Base-by-base conservation (phyloP, 306 rosid species). In the Dalbergia cochinchinensis region DNA sequence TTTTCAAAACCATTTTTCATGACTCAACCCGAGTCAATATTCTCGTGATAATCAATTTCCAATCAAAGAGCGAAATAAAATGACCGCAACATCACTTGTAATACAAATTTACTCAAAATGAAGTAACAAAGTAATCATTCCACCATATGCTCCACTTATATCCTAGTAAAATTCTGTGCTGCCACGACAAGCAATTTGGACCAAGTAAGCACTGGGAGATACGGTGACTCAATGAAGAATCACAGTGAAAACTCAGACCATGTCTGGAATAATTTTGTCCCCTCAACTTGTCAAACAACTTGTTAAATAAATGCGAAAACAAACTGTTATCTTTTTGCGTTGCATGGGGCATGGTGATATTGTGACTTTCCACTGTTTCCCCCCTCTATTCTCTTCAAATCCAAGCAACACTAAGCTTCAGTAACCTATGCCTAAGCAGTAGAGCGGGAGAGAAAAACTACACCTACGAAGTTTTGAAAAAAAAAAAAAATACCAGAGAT, bases 381-480 rank as follows among this genome's bases (percentile, higher is more conserved):
- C 11, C 69, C 53, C 13, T 58, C 73, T 53, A 48, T 65, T 37
- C 68, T 80, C 85, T 84, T 69, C 64, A 69, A 61, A 41, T 69
- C 68, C 69, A 71, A 73, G 71, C 70, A 61, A 78, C 47, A 65
- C 68, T 57, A 69, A 61, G 54, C 79, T 71, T 80, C 44, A 63
- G 69, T 42, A 69, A 82, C 74, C 61, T 22, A 77, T 74, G 82
- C 72, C 73, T 74, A 82, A 50, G 60, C 54, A 75, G 54, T 18
- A 80, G 64, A 65, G 42, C 54, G n/a, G 33, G 2, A 9, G 4
- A 50, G 61, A 70, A 64, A 78, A 20, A 84, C 50, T 57, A 62
- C 34, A 33, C 45, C 82, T 70, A 51, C 48, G 70, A 64, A 41
- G 61, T 61, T 62, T 20, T 47, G 65, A 54, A 64, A 68, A 58